phyloP scores from a whole-genome alignment of 208 protist genomes.

The Leishmania turanica region DNA sequence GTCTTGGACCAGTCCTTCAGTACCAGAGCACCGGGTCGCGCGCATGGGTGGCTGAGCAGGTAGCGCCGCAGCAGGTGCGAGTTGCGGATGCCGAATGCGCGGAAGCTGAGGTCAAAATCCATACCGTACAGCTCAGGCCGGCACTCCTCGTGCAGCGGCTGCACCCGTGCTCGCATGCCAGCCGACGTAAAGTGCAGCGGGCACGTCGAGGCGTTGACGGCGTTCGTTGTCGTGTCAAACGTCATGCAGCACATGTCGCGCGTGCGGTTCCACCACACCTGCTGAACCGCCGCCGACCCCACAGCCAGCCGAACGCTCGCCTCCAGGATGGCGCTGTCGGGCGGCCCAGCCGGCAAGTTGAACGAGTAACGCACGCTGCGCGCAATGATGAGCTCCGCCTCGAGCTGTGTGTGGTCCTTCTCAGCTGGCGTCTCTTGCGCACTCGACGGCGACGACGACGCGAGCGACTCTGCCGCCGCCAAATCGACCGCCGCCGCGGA shows the following conservation, averaged over 20 bases:
- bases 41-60: slow-evolving; percentile 79
- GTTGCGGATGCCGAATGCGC: slow-evolving; percentile 91
- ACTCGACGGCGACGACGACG: not conserved
- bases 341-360: slow-evolving; percentile 39
- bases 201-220: slow-evolving; percentile 64
- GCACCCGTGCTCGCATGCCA: slow-evolving; percentile 57
- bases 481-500: not conserved
- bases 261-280: slow-evolving; percentile 88
- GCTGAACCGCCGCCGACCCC: slow-evolving; percentile 60
- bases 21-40: slow-evolving; percentile 80
- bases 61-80: slow-evolving; percentile 83
- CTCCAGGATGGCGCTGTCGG: slow-evolving; percentile 79
- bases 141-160: slow-evolving; percentile 85
- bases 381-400: slow-evolving; percentile 73
- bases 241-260: slow-evolving; percentile 72
- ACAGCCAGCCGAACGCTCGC: slow-evolving; percentile 69
- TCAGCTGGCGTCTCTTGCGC: not conserved
- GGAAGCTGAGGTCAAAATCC: slow-evolving; percentile 92
- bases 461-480: not conserved
- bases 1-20: slow-evolving; percentile 93
- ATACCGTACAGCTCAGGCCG: slow-evolving; percentile 84
- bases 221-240: slow-evolving; percentile 63
- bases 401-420: slow-evolving; percentile 27
- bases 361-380: slow-evolving; percentile 76
- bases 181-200: slow-evolving; percentile 48